Base-by-base conservation (phyloP, 768 basidiomycete species). In the Boletellus ananas region DNA sequence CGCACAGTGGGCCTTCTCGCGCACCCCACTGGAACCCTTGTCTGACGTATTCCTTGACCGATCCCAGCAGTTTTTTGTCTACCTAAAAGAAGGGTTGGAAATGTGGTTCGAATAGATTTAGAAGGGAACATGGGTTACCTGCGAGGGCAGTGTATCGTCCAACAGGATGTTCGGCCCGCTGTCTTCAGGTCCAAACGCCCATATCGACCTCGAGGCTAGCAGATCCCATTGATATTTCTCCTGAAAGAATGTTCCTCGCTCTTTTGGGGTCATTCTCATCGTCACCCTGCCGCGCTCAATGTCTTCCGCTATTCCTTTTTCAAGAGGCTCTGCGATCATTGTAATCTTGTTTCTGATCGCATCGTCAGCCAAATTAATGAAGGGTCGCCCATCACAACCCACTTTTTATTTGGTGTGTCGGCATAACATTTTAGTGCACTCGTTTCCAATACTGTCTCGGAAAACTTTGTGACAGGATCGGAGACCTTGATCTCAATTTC, bases 401-500 rank as follows among this genome's bases (percentile, higher is more conserved):
- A 94, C 94, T 92, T 94, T 74, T 99, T 98, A 72, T 99, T 99
- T 6, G 96, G 96, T 27, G 96, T 98, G 60, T 98, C 96, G 16
- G 96, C 96, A 68, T 99, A 99, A 64, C 95, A 98, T 71, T 98
- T 99, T 56, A 99, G 71, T 4, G 95, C 96, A 58, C 90, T 93
- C 29, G 95, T 98, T 75, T 99, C 96, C 57, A 97, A 74, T 18
- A 98, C 95, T 2, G 96, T 99, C 74, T 99, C 96, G 64, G 91
- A 90, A 74, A 99, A 99, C 65, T 93, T 92, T 14, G 94, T 95
- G 34, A 98, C 94, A 2, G 96, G 96, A 74, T 99, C 96, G 20
- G 95, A 98, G 13, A 98, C 94, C 75, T 99, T 99, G 78, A 99
- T 97, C 77, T 99, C 96, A 59, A 98, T 96, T 74, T 99, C 96